Conservation (phyloP, 1,284 basidiomycete genomes). For the Naganishia sp. region DNA sequence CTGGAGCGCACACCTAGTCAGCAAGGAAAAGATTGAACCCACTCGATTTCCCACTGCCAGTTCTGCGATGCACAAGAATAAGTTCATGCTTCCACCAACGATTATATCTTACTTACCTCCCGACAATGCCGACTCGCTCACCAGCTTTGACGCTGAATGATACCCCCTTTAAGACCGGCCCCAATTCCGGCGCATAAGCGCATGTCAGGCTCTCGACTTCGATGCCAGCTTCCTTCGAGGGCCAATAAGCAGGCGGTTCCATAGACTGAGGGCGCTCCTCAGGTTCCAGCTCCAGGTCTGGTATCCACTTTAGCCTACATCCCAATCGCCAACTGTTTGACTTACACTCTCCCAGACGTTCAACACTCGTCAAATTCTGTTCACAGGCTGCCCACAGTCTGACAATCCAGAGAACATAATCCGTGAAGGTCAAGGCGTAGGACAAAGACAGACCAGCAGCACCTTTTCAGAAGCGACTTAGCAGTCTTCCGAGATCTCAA, state of each 20-base stretch:
- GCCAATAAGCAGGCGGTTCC: slow-evolving; percentile 59
- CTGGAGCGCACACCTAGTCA: background rate
- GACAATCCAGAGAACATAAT: slow-evolving; percentile 57
- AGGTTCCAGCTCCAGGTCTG: slow-evolving; percentile 53
- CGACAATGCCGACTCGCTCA: slow-evolving; percentile 60
- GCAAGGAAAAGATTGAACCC: background rate
- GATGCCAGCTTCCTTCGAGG: slow-evolving; percentile 53
- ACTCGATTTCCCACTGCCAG: slow-evolving; percentile 33
- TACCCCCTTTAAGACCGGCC: slow-evolving; percentile 57
- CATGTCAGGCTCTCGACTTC: slow-evolving; percentile 55
- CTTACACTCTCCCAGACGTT: slow-evolving; percentile 29
- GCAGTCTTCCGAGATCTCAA: slow-evolving; percentile 24
- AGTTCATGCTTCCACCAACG: background rate
- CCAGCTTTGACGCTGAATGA: slow-evolving; percentile 56
- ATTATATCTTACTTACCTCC: slow-evolving; percentile 47
- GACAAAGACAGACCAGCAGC: slow-evolving; percentile 35
- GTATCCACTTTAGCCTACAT: slow-evolving; percentile 17
- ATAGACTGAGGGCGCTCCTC: slow-evolving; percentile 55
- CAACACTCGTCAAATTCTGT: slow-evolving; percentile 53
- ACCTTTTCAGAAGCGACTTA: slow-evolving; percentile 11
- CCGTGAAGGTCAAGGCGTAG: slow-evolving; percentile 53
- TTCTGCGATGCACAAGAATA: background rate
- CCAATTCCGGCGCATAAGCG: slow-evolving; percentile 56
- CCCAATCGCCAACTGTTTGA: background rate
- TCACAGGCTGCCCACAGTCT: slow-evolving; percentile 56